Evolutionary conservation across 1,284 basidiomycete genomes (phyloP).

Genomic region (Cryptococcus sp.): DNA sequence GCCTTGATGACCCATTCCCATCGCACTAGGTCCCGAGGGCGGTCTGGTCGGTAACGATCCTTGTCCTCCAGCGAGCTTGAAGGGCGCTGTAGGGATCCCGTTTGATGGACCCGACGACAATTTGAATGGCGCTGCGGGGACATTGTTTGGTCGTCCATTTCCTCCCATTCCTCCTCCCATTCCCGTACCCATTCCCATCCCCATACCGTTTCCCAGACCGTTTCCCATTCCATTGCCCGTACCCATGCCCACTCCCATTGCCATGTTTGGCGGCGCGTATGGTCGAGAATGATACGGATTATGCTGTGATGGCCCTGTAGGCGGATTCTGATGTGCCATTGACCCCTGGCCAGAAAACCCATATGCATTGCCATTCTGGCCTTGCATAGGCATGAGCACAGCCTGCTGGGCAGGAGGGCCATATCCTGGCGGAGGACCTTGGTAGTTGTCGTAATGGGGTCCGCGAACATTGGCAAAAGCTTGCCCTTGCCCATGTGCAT

Average conservation of each 20-base stretch:
- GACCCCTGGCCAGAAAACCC: too few relatives aligned
- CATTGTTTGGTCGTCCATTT: neutral
- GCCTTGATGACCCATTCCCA: neutral
- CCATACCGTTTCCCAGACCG: neutral
- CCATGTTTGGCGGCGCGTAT: too few relatives aligned
- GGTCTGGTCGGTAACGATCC: neutral
- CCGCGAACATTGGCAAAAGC: neutral
- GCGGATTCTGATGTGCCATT: too few relatives aligned
- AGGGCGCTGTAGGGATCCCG: neutral
- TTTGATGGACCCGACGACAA: neutral
- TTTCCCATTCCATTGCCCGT: neutral
- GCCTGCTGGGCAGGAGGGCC: too few relatives aligned
- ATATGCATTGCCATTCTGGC: too few relatives aligned
- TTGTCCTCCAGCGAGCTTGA: neutral
- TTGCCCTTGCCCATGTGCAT: neutral
- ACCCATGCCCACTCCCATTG: too few relatives aligned
- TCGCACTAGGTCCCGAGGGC: neutral
- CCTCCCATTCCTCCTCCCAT: neutral
- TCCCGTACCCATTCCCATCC: neutral
- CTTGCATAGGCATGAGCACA: too few relatives aligned
- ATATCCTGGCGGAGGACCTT: too few relatives aligned
- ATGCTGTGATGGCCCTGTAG: too few relatives aligned
- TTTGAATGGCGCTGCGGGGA: slow-evolving; percentile 11
- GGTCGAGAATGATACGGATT: too few relatives aligned
- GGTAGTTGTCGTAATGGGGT: neutral